Evolutionary conservation across 768 basidiomycete genomes (phyloP).

Genomic region (Aureoboletus auriporus): DNA sequence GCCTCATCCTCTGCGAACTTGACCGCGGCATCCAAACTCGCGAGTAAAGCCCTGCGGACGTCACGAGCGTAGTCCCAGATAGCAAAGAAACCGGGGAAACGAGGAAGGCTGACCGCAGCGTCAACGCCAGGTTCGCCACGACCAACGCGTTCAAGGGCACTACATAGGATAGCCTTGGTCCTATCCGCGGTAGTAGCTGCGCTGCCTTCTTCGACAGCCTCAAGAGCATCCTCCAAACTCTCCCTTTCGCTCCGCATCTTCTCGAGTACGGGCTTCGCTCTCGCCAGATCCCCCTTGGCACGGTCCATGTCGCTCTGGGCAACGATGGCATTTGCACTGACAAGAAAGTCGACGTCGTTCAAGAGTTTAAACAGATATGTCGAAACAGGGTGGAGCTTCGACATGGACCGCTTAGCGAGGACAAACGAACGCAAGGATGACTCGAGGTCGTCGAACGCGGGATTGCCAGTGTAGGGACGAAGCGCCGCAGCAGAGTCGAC

Average conservation of each 20-base stretch:
- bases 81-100: constrained; percentile 77
- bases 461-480: constrained; percentile 59
- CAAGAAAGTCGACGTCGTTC: constrained; percentile 83
- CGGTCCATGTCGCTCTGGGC: constrained; percentile 72
- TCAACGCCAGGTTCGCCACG: constrained; percentile 68
- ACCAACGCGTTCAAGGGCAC: constrained; percentile 74
- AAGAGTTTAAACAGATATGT: constrained; percentile 92
- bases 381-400: constrained; percentile 89
- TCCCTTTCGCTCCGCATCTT: constrained; percentile 78
- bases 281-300: constrained; percentile 65
- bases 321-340: constrained; percentile 81
- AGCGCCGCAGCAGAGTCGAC: constrained; percentile 86
- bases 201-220: constrained; percentile 72
- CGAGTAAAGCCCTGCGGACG: constrained; percentile 72
- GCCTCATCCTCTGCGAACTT: constrained; percentile 81
- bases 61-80: constrained; percentile 86
- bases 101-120: constrained; percentile 53
- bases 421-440: constrained; percentile 90
- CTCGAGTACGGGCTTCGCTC: constrained; percentile 78
- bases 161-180: constrained; percentile 55
- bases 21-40: constrained; percentile 77
- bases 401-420: constrained; percentile 91
- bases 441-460: constrained; percentile 85
- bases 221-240: constrained; percentile 73
- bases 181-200: constrained; percentile 47